A percentile compares a stretch with the other conserved stretches of the same genome.
Evolutionary conservation across 2,329 filamentous ascomycete genomes (phyloP).

Genomic region (Endothia cerciana): DNA sequence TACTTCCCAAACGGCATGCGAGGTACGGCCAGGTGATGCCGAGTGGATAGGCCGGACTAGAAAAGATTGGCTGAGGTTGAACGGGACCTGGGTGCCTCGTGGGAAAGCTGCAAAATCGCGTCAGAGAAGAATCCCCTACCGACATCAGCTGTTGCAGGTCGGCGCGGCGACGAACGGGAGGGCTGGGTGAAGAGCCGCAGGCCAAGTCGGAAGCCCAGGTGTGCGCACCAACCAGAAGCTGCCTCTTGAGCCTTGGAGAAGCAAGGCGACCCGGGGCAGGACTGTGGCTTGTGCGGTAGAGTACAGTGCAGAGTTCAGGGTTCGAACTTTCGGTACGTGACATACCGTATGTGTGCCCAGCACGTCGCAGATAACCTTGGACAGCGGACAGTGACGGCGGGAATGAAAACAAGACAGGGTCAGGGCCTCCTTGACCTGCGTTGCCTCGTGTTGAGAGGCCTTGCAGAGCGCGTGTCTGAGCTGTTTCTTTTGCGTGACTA

Average conservation of each 20-base stretch:
- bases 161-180: conserved; percentile 23
- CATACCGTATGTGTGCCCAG: conserved; percentile 17
- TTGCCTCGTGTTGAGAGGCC: conserved; percentile 11
- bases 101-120: conserved; percentile 43
- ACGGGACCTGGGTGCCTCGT: conserved; percentile 34
- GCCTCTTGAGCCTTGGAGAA: neutral
- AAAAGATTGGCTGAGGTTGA: conserved; percentile 36
- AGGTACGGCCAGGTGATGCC: conserved; percentile 13
- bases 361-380: conserved; percentile 3
- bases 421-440: conserved; percentile 17
- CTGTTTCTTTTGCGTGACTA: conserved; percentile 28
- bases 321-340: neutral
- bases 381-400: neutral
- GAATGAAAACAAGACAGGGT: conserved; percentile 17
- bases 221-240: conserved; percentile 27
- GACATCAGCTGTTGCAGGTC: conserved; percentile 22
- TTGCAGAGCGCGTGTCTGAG: conserved; percentile 33
- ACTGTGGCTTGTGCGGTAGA: neutral
- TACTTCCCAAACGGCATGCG: conserved; percentile 11
- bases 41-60: conserved; percentile 26
- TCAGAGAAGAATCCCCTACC: conserved; percentile 39
- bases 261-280: conserved; percentile 1
- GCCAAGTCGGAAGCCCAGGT: conserved; percentile 5
- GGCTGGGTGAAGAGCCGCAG: conserved; percentile 8
- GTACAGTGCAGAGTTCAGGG: neutral